A percentile compares a stretch with the other conserved stretches of the same genome.
Conservation (phyloP, 1,284 basidiomycete genomes). For the Fomitopsis schrenkii region DNA sequence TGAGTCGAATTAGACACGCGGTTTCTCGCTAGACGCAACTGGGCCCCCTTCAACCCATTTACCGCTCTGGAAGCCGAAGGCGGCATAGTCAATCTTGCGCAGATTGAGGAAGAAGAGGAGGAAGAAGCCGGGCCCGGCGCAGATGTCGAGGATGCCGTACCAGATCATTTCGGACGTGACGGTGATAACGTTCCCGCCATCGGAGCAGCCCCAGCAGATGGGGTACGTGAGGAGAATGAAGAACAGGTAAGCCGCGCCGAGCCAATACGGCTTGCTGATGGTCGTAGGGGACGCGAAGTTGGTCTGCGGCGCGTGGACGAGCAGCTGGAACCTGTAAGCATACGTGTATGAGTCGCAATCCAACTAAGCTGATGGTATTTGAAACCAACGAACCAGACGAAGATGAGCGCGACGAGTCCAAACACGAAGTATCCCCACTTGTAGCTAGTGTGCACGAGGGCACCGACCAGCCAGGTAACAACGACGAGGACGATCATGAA, state of each 20-base stretch:
- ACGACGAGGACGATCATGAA: slow-evolving; percentile 48
- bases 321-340: slow-evolving; percentile 26
- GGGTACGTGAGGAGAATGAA: slow-evolving; percentile 52
- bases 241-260: slow-evolving; percentile 36
- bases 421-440: slow-evolving; percentile 45
- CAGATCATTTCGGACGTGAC: slow-evolving; percentile 43
- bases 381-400: slow-evolving; percentile 36
- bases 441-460: slow-evolving; percentile 43
- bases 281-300: slow-evolving; percentile 28
- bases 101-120: slow-evolving; percentile 25
- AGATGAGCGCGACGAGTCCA: slow-evolving; percentile 38
- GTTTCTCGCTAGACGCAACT: not conserved
- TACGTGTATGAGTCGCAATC: not conserved
- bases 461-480: slow-evolving; percentile 43
- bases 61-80: slow-evolving; percentile 21
- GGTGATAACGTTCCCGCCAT: slow-evolving; percentile 41
- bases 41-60: slow-evolving; percentile 14
- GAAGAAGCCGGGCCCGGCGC: slow-evolving; percentile 46
- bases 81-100: slow-evolving; percentile 18
- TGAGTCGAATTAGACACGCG: not conserved
- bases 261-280: slow-evolving; percentile 36
- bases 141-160: slow-evolving; percentile 55
- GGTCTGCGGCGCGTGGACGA: slow-evolving; percentile 24
- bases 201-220: slow-evolving; percentile 40
- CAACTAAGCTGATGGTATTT: slow-evolving; percentile 6